Base-by-base conservation (phyloP, 257 asterid genomes). In the Voacanga thouarsii region DNA sequence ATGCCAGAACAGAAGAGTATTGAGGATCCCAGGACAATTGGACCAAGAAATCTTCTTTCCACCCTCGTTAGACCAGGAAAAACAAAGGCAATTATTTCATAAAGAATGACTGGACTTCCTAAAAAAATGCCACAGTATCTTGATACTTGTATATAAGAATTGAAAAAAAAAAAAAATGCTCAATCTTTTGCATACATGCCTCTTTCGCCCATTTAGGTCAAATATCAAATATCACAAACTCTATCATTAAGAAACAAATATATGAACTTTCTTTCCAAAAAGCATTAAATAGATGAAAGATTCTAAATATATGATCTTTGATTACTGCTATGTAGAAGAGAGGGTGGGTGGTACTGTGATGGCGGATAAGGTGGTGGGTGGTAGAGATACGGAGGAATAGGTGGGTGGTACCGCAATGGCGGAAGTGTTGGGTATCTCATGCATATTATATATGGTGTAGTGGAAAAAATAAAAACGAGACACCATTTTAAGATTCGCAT, bases 111-210 rank as follows among this genome's bases (percentile, higher is more conserved):
- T 0, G 99, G 99, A 87, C 97, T 94, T 82, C 96, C 97, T 76
- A 93, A 64, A 65, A 96, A 94, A 86, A 96, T 91, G 75, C 99
- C 98, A 80, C 97, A 92, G 74, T 96, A 96, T 81, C 99, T 98
- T 1, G 98, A 92, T 79, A 93, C 99, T 98, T 96, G 89, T 87
- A 87, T 15, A 39, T 11, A 76, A 66, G 81, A 59, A 57, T 61
- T 18, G 23, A n/a, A n/a, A n/a, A n/a, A n/a, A n/a, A n/a, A n/a
- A 37, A 33, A 33, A 33, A 67, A 71, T 3, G 12, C 68, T 75
- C 72, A 75, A 5, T 39, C 21, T 74, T 9, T 4, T 4, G 55
- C 14, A 67, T 23, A 18, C 7, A 44, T 43, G 78, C 16, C 23
- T 78, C 11, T 71, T 47, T 51, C 30, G 30, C 41, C 37, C 14